phyloP scores from a whole-genome alignment of 2,329 filamentous ascomycete genomes.

The Xylariaceae sp. region DNA sequence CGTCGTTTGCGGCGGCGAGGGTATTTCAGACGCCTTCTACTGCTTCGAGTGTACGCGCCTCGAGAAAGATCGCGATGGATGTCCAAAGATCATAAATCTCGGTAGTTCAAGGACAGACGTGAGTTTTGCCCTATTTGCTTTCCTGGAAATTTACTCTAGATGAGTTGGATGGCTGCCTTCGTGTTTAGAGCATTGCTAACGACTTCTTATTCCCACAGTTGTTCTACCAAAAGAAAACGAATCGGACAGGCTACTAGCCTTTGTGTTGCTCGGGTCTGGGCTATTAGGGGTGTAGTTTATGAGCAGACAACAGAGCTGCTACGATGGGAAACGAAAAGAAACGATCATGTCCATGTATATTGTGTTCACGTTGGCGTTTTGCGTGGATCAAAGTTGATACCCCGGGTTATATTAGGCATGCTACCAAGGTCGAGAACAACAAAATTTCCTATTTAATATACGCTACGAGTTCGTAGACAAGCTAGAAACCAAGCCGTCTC shows the following conservation, averaged over 20 bases:
- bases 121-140: constrained; percentile 37
- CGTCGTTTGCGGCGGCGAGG: constrained; percentile 96
- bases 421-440: not conserved
- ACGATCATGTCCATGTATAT: constrained; percentile 7
- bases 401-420: constrained; percentile 6
- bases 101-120: constrained; percentile 94
- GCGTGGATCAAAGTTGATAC: constrained; percentile 22
- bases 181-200: constrained; percentile 25
- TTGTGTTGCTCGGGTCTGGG: constrained; percentile 48
- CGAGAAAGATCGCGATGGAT: constrained; percentile 95
- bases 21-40: constrained; percentile 97
- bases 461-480: not conserved
- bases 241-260: constrained; percentile 56
- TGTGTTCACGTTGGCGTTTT: constrained; percentile 29
- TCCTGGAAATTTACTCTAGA: not conserved
- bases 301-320: not conserved
- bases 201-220: constrained; percentile 37
- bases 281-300: constrained; percentile 16
- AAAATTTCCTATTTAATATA: not conserved
- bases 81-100: constrained; percentile 98
- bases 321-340: not conserved
- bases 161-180: no score
- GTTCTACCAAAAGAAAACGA: constrained; percentile 65
- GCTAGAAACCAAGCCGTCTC: not conserved
- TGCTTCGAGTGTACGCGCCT: constrained; percentile 97